A percentile compares a stretch with the other conserved stretches of the same genome.
phyloP scores from a whole-genome alignment of 257 asterid genomes.

The Ehretia macrophylla region DNA sequence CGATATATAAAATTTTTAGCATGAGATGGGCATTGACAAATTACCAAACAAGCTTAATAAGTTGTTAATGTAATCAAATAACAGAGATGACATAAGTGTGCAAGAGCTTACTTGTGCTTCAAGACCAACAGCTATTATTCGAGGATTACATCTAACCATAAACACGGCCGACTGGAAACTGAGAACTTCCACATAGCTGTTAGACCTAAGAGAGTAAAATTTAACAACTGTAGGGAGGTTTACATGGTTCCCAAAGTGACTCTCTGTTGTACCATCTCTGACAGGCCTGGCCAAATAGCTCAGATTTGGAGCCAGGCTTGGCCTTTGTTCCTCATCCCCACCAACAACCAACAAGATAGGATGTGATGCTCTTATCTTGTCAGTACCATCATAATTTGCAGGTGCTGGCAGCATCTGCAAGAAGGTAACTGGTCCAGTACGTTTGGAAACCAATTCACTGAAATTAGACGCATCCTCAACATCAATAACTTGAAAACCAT shows the following conservation, averaged over 20 bases:
- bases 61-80: too few relatives aligned
- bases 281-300: not conserved
- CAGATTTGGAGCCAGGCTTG: slow-evolving; percentile 19
- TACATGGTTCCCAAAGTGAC: slow-evolving; percentile 32
- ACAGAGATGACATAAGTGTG: not conserved
- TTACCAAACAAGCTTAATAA: too few relatives aligned
- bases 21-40: too few relatives aligned
- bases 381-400: slow-evolving; percentile 31
- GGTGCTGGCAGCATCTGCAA: slow-evolving; percentile 67
- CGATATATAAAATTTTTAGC: too few relatives aligned
- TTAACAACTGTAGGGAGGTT: slow-evolving; percentile 57
- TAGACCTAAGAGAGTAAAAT: slow-evolving; percentile 60
- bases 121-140: slow-evolving; percentile 66
- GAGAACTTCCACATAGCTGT: slow-evolving; percentile 54
- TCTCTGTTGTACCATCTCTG: slow-evolving; percentile 19
- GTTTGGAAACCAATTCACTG: slow-evolving; percentile 65
- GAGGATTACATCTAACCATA: slow-evolving; percentile 66
- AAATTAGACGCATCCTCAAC: slow-evolving; percentile 71
- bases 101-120: slow-evolving; percentile 60
- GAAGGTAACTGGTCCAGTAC: slow-evolving; percentile 68
- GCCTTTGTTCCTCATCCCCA: slow-evolving; percentile 47
- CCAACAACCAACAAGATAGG: slow-evolving; percentile 60
- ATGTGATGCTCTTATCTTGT: slow-evolving; percentile 36
- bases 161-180: slow-evolving; percentile 60
- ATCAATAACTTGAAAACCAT: slow-evolving; percentile 71